Base-by-base conservation (phyloP, 1,139 yeast species). In the Geotrichum carabidarum region DNA sequence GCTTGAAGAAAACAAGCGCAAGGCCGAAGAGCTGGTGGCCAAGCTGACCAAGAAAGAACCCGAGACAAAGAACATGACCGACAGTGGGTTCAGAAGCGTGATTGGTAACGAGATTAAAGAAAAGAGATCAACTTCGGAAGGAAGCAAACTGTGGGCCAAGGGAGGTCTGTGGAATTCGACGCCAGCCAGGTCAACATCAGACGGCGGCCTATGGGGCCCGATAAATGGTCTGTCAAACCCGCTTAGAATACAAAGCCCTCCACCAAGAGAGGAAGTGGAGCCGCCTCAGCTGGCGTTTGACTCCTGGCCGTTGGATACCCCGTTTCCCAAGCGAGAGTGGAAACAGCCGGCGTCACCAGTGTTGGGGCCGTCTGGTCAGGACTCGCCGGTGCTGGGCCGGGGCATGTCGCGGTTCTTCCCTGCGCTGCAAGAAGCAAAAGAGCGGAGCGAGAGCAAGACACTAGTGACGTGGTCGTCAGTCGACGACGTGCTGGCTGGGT, bases 1-100 rank as follows among this genome's bases (percentile, higher is more conserved):
- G 7, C 59, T 63, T 38, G 69, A 62, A 48, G 66, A 63, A 8
- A 65, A 66, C 12, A 60, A 60, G 49, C 63, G 61, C 44, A 60
- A 61, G 51, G 61, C 65, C 30, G 68, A 59, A 41, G 67, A 63
- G 48, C 57, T 57, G 37, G 58, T 53, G n/a, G 40, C 40, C n/a
- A 37, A 37, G 40, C 8, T 37, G 35, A 22, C 30, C 38, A 18
- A 38, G 48, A 8, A 22, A 22, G 27, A 22, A 5, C 27, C 40
- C 14, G 40, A 37, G 40, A 11, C 40, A n/a, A 17, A 37, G 11
- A 44, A 44, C 14, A 43, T 42, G 30, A 41, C 38, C n/a, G 48
- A 51, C 18, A 36, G 37, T 37, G 45, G 34, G 8, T 17, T 47
- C 22, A 37, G 30, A 12, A 18, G 44, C 17, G 50, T 47, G n/a